Evolutionary conservation across 768 basidiomycete species (phyloP).

Genomic region (Boletus barrowsii): DNA sequence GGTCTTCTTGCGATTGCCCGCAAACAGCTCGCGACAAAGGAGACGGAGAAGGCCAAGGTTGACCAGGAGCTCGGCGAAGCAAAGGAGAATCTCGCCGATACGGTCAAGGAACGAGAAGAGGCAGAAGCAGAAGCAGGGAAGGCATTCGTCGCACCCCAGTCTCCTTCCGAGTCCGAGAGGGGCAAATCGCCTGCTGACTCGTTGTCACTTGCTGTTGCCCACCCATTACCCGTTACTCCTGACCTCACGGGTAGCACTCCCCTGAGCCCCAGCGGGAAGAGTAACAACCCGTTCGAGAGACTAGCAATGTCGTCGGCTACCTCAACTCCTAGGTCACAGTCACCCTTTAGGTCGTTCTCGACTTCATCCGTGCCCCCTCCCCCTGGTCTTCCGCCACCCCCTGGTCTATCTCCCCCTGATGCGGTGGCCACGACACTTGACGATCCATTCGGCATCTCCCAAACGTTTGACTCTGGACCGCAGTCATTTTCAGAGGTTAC

Average conservation of each 20-base stretch:
- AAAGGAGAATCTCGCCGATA: conserved; percentile 46
- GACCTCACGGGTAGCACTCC: conserved; percentile 47
- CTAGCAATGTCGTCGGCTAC: conserved; percentile 48
- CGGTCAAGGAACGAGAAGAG: conserved; percentile 54
- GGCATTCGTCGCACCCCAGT: conserved; percentile 7
- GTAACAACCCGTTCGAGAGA: conserved; percentile 90
- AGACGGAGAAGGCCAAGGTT: conserved; percentile 66
- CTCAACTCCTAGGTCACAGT: conserved; percentile 47
- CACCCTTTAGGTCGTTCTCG: conserved; percentile 57
- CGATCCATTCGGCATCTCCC: conserved; percentile 55
- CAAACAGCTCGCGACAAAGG: conserved; percentile 87
- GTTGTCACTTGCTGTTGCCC: conserved; percentile 59
- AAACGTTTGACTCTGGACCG: conserved; percentile 17
- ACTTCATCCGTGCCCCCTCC: conserved; percentile 37
- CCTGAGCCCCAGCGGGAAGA: conserved; percentile 52
- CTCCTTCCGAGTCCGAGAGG: conserved; percentile 26
- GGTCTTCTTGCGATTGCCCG: conserved; percentile 91
- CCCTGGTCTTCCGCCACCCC: conserved; percentile 22
- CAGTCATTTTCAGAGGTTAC: conserved; percentile 13
- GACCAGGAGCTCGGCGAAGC: conserved; percentile 74
- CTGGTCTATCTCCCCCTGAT: conserved; percentile 10
- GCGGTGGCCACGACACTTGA: conserved; percentile 18
- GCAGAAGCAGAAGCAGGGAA: conserved; percentile 49
- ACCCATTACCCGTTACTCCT: conserved; percentile 72
- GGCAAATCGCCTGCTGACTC: conserved; percentile 45